A percentile compares a stretch with the other conserved stretches of the same genome.
phyloP scores from a whole-genome alignment of 768 basidiomycete species.

The Russula sp. region DNA sequence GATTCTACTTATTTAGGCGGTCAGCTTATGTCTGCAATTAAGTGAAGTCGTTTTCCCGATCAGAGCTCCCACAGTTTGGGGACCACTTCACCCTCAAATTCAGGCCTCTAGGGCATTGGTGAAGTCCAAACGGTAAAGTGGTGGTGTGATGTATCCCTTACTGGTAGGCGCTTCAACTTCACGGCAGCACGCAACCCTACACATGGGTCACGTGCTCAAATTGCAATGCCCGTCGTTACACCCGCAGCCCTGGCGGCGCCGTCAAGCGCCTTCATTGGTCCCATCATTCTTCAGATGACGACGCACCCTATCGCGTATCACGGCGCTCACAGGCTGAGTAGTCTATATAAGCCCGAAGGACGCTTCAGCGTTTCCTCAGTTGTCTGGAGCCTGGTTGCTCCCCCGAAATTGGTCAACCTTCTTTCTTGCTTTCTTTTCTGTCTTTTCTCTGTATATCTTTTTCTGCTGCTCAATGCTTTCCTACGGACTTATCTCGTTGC shows the following conservation, averaged over 20 bases:
- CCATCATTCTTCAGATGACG: neutral
- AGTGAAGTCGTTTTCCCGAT: neutral
- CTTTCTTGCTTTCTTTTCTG: conserved; percentile 14
- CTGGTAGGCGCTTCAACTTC: no score
- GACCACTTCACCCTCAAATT: neutral
- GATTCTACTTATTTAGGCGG: neutral
- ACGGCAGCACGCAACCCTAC: neutral
- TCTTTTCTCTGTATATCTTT: conserved; percentile 3
- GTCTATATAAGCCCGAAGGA: conserved; percentile 1
- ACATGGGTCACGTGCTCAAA: neutral
- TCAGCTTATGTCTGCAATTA: neutral
- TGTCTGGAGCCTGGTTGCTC: conserved; percentile 22
- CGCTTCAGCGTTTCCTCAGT: neutral
- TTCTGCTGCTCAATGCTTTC: neutral
- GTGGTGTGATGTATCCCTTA: no score
- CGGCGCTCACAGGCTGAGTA: neutral
- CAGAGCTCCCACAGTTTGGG: neutral
- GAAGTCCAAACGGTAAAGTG: neutral
- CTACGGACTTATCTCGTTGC: conserved; percentile 5
- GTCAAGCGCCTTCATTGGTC: neutral
- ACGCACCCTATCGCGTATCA: neutral
- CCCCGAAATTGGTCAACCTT: conserved; percentile 11
- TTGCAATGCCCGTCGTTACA: neutral
- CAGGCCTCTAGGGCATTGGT: neutral
- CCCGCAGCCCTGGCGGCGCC: neutral